Evolutionary conservation across 352 stramenopile species (phyloP), one percentile per base, ranked within the genome.

Genomic region (Phytopythium kandeliae): DNA sequence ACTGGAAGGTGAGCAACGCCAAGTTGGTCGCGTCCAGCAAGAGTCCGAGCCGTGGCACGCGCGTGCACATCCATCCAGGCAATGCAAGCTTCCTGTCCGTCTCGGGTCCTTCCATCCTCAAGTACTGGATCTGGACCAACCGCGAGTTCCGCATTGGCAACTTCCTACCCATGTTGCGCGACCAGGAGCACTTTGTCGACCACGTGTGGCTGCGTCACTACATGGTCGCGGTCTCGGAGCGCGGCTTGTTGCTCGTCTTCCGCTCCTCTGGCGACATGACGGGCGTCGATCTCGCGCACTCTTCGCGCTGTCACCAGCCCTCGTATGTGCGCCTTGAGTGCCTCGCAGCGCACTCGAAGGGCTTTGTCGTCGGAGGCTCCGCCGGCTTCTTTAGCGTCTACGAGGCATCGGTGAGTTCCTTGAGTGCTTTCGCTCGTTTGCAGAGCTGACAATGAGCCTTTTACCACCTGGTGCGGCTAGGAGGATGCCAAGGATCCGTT

Each of bases 161-260:
- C 44, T 85, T 91, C n/a, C 30, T 91, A 0, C 79, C 79, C 10
- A 77, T 78, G 34, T 62, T 82, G 9, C 71, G 80, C 2, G 82
- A 92, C n/a, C 79, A 91, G 35, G 78, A 91, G 36, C 79, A 91
- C 59, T 91, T 89, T 48, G 78, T 87, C 3, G 82, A 92, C 50
- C 82, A 92, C 36, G 64, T 85, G 4, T 92, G 82, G 79, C 49
- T 86, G 9, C 75, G 75, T 22, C 74, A 91, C 44, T 71, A 81
- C 48, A 86, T 92, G 71, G 55, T 89, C 7, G 65, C 75, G 24
- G 63, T 92, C 3, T 89, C 80, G 2, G 80, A 92, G 37, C 65
- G 77, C 30, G 80, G 78, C 0, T 55, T 86, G 28, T 47, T 92
- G 11, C 66, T 92, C 21, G 79, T 61, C 22, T 90, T 90, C 40